These are phyloP conservation scores for Pulicaria dysenterica DNA, from an alignment of 129 eudicot genomes.

Conservation along the genomic window DNA sequence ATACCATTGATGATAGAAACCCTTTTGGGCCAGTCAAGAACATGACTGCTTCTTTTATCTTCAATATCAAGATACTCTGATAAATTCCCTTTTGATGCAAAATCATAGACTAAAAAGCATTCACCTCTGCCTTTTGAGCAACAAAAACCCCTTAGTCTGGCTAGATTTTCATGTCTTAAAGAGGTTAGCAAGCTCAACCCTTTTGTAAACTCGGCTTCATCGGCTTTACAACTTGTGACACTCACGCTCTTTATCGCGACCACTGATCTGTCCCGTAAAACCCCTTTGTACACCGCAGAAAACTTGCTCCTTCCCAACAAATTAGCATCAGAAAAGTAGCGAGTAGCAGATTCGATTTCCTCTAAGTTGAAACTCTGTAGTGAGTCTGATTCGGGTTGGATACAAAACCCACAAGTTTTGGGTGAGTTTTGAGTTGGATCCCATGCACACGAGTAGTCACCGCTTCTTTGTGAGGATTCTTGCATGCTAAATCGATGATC, in stretches of 20 bases:
- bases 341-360: conserved; percentile 90
- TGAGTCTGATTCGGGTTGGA: conserved; percentile 13
- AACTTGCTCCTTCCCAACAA: conserved; percentile 76
- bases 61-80: conserved; percentile 58
- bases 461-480: conserved; percentile 53
- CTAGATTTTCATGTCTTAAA: conserved; percentile 72
- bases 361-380: conserved; percentile 69
- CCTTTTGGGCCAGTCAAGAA: conserved; percentile 78
- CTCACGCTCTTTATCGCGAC: conserved; percentile 75
- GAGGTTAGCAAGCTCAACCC: conserved; percentile 72
- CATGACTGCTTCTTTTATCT: conserved; percentile 34
- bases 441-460: conserved; percentile 63
- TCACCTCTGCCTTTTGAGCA: conserved; percentile 83
- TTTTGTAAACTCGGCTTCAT: conserved; percentile 76
- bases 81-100: conserved; percentile 67
- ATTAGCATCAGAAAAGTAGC: conserved; percentile 73
- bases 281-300: conserved; percentile 77
- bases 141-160: conserved; percentile 70
- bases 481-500: conserved; percentile 59
- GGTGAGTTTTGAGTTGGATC: conserved; percentile 45
- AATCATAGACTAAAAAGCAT: conserved; percentile 79
- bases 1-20: conserved; percentile 78
- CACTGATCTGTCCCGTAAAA: conserved; percentile 62
- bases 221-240: conserved; percentile 73
- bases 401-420: conserved; percentile 26